Base-by-base conservation (phyloP, 768 basidiomycete genomes). In the Coprinopsis sp. region DNA sequence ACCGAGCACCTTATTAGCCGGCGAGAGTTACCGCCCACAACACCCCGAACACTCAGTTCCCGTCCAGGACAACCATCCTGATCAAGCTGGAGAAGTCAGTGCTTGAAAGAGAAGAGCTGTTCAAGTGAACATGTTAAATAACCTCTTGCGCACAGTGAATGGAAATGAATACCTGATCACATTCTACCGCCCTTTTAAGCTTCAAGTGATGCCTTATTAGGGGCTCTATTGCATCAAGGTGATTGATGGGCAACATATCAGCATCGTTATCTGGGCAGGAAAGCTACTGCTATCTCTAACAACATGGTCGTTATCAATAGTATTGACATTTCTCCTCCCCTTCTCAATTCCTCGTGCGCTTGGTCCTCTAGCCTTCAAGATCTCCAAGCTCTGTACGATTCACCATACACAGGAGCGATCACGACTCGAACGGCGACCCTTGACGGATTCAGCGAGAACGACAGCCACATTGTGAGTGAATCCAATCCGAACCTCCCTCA, bases 11-110 rank as follows among this genome's bases (percentile, higher is more conserved):
- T 19, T 47, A 37, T 58, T 49, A 98, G 95, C 95, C 96, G 23
- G 92, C 95, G 7, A 77, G 95, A 55, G 96, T 98, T 23, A 98
- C 96, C 0, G 93, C 95, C 0, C 96, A 98, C 62, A 85, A 84
- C 47, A 95, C 96, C 1, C 87, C 93, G 4, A 91, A 78, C 0
- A 70, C 84, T 8, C 82, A 87, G 48, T 79, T 75, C 58, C 91
- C 94, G 3, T 79, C 81, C 41, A 79, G 93, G 43, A 96, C 87
- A 4, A 95, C 94, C n/a, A 93, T 99, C 47, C 78, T 99, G 44
- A 95, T 99, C 70, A 98, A 98, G 68, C 72, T 98, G 50, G 92
- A 97, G 66, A 84, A 83, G 58, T 84, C 84, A 47, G 95, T 97
- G 38, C 71, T 99, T 59, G 92, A 95, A 55, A 80, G 96, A 36